Evolutionary conservation across 257 asterid species (phyloP).

Genomic region (Orobanche coerulescens): DNA sequence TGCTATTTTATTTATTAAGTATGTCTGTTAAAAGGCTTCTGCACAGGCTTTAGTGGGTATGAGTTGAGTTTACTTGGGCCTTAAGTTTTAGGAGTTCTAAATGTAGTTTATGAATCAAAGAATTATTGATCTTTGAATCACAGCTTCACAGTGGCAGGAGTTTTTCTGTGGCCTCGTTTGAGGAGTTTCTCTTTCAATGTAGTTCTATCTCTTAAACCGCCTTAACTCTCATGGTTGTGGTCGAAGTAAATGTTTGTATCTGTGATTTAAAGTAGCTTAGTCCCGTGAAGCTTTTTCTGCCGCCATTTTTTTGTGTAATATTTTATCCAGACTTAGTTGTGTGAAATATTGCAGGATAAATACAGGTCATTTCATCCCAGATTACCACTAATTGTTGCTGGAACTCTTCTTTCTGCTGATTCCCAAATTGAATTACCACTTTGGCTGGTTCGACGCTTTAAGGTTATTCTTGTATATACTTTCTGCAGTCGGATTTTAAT

Average conservation of each 20-base stretch:
- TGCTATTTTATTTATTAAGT: too few relatives aligned
- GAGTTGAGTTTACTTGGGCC: too few relatives aligned
- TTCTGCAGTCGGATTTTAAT: constrained; percentile 7
- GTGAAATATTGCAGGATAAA: constrained; percentile 56
- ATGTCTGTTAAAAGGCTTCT: too few relatives aligned
- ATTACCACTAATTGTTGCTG: constrained; percentile 80
- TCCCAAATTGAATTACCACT: constrained; percentile 84
- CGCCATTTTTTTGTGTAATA: constrained; percentile 8
- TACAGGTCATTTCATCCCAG: constrained; percentile 68
- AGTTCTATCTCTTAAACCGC: too few relatives aligned
- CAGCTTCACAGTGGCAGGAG: too few relatives aligned
- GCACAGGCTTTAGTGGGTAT: too few relatives aligned
- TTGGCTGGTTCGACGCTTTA: constrained; percentile 84
- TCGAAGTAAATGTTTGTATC: constrained; percentile 8
- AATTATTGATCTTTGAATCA: too few relatives aligned
- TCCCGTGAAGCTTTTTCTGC: constrained; percentile 8
- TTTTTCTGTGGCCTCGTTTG: too few relatives aligned
- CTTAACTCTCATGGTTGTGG: too few relatives aligned
- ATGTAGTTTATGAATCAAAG: too few relatives aligned
- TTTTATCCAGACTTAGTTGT: constrained; percentile 12
- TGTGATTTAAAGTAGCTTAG: constrained; percentile 14
- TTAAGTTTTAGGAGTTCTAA: too few relatives aligned
- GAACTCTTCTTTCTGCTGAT: constrained; percentile 90
- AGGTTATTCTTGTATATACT: constrained; percentile 38
- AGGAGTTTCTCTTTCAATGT: too few relatives aligned